Percentiles rank a stretch among this genome's conserved stretches.
phyloP scores from a whole-genome alignment of 2,329 filamentous ascomycete species.

The Fusarium kyushuense region DNA sequence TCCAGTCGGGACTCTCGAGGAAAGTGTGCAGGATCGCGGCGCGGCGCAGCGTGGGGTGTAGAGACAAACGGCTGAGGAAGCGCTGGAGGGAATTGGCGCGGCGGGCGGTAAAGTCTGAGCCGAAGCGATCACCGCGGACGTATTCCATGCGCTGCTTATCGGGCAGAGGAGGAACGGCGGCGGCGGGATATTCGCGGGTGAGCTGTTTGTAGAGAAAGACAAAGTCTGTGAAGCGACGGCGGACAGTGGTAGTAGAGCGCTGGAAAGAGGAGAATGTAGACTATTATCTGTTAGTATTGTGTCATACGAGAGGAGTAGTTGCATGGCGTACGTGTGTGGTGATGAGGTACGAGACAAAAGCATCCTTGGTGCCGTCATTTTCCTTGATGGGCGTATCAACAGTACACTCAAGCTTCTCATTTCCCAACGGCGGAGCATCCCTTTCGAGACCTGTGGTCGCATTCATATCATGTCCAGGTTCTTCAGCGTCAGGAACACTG shows the following conservation, averaged over 20 bases:
- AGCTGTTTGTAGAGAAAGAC: constrained; percentile 95
- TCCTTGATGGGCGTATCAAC: constrained; percentile 91
- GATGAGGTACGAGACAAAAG: constrained; percentile 95
- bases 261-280: constrained; percentile 96
- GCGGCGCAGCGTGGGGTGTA: constrained; percentile 89
- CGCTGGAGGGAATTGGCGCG: constrained; percentile 91
- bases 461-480: constrained; percentile 54
- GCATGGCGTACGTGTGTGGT: constrained; percentile 78
- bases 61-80: constrained; percentile 85
- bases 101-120: constrained; percentile 88
- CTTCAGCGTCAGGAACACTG: constrained; percentile 40
- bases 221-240: constrained; percentile 97
- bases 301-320: not conserved
- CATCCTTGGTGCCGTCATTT: constrained; percentile 95
- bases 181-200: constrained; percentile 86
- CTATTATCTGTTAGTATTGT: constrained; percentile 58
- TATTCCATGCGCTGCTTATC: constrained; percentile 99
- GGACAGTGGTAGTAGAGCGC: constrained; percentile 80
- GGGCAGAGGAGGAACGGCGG: constrained; percentile 91
- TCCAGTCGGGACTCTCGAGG: constrained; percentile 95
- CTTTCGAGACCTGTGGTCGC: constrained; percentile 63
- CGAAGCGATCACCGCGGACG: constrained; percentile 95
- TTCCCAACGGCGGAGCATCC: constrained; percentile 73
- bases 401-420: constrained; percentile 83
- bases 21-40: constrained; percentile 87